Percentiles rank a stretch among this genome's conserved stretches.
Evolutionary conservation across 179 eudicot genomes (phyloP).

Genomic region (Beta lomatogona): DNA sequence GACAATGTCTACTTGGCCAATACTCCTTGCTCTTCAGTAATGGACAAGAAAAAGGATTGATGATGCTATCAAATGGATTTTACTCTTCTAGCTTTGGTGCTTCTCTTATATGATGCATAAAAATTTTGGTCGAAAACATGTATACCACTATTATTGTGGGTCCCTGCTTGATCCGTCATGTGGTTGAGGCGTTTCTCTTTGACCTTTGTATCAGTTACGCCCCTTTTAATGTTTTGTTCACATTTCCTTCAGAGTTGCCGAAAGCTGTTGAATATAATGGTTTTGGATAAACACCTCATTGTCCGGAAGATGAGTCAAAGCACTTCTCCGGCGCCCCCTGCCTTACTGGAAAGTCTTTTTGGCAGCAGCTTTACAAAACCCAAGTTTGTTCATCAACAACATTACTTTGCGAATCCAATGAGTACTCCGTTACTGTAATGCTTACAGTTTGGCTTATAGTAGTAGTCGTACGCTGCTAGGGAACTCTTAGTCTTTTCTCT

Average conservation of each 20-base stretch:
- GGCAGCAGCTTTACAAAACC: constrained; percentile 44
- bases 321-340: constrained; percentile 53
- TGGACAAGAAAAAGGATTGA: background rate
- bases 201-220: background rate
- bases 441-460: background rate
- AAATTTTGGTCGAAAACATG: background rate
- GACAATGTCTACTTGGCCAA: too few species aligned
- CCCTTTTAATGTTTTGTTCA: background rate
- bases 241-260: constrained; percentile 65
- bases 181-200: background rate
- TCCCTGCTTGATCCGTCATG: background rate
- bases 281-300: constrained; percentile 66
- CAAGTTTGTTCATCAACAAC: constrained; percentile 54
- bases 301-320: constrained; percentile 71
- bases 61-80: too few species aligned
- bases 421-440: constrained; percentile 51
- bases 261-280: constrained; percentile 65
- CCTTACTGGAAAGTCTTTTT: constrained; percentile 52
- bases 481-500: background rate
- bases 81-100: background rate
- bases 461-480: background rate
- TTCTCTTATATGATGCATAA: background rate
- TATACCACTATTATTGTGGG: background rate
- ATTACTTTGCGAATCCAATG: constrained; percentile 86
- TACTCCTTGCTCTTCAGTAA: background rate